Base-by-base conservation (phyloP, 306 rosid species). In the Dalbergia cochinchinensis region DNA sequence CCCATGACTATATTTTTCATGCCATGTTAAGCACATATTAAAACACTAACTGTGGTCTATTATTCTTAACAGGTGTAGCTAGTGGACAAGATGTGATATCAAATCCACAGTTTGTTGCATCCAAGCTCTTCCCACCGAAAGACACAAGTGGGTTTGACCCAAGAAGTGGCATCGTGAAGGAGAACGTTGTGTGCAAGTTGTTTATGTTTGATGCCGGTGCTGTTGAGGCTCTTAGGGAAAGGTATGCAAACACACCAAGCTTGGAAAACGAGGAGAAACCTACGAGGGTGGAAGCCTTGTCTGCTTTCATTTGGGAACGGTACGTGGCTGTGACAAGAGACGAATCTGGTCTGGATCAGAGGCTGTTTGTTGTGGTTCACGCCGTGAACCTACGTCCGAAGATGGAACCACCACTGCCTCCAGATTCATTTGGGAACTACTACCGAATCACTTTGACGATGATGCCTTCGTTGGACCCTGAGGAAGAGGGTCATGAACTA, bases 291-390 rank as follows among this genome's bases (percentile, higher is more conserved):
- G 94, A 90, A 60, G 91, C 86, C 14, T 66, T 90, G 5, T 80
- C 92, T 2, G 71, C 90, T 31, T 92, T 92, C 83, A 77, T 92
- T 67, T 89, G 90, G 90, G 76, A 78, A 11, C 93, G 93, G 4
- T 86, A 87, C 39, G 80, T 85, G 53, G 88, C 81, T 1, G 78
- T 82, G 4, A 86, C 83, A 0, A 78, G 51, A 16, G 84, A 58
- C 0, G 66, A 66, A 15, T 47, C 44, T 7, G 74, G 18, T 50
- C 61, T 69, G 3, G 41, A 37, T 37, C 74, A 51, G 11, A 74
- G 54, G 72, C 19, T 55, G 11, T 57, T 75, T 57, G 59, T 53
- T 7, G 55, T 88, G 33, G 5, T 84, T 78, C 91, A 90, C 11
- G 76, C 89, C 0, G 86, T 90, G 39, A 90, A 90, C 69, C 85